These are phyloP conservation scores for Hymenoscyphus fraxineus DNA, from an alignment of 2,329 filamentous ascomycete genomes.

Conservation along the genomic window DNA sequence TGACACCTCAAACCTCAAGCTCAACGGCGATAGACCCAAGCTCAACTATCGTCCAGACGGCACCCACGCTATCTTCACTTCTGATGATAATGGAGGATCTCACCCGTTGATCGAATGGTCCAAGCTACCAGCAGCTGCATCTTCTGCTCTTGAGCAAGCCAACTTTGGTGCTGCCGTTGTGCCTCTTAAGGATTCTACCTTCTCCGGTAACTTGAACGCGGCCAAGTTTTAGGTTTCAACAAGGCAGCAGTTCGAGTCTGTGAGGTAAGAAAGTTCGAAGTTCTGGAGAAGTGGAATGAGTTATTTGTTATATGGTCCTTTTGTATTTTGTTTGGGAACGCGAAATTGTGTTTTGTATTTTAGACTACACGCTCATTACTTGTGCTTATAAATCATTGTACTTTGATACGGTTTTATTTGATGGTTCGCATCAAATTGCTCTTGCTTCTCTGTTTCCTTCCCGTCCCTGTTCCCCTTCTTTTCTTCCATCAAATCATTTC, in stretches of 20 bases:
- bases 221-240: not conserved
- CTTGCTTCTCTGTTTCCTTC: too few relatives aligned
- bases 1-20: not conserved
- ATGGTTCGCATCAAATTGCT: too few relatives aligned
- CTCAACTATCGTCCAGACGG: not conserved
- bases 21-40: not conserved
- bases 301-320: not conserved
- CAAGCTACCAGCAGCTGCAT: not conserved
- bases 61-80: not conserved
- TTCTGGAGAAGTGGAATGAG: not conserved
- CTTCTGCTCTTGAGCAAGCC: not conserved
- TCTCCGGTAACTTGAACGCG: not conserved
- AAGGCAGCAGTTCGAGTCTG: not conserved
- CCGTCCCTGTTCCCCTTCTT: too few relatives aligned
- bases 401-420: too few relatives aligned
- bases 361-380: not conserved
- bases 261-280: not conserved
- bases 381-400: too few relatives aligned
- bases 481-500: too few relatives aligned
- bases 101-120: not conserved
- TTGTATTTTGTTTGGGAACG: not conserved
- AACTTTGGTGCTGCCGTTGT: constrained; percentile 1
- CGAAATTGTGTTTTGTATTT: not conserved
- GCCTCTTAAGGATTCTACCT: not conserved
- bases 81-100: not conserved